Conservation (phyloP, 2,329 filamentous ascomycete species). For the Chlorencoelia australis region DNA sequence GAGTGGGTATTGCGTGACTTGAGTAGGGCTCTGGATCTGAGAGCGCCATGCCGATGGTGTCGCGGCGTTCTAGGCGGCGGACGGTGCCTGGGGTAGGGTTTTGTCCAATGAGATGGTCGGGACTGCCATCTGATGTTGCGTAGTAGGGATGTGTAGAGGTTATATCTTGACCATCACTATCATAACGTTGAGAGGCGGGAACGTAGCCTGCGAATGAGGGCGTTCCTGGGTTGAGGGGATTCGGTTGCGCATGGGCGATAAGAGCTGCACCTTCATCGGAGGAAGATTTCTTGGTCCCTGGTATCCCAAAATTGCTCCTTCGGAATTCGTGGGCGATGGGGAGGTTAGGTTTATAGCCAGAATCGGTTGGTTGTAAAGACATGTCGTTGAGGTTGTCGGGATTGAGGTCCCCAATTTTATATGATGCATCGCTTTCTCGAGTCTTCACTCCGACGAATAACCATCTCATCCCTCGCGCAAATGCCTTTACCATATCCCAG, state of each 20-base stretch:
- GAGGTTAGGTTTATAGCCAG: constrained; percentile 17
- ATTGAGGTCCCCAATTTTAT: constrained; percentile 26
- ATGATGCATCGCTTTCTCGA: constrained; percentile 44
- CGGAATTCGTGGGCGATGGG: constrained; percentile 26
- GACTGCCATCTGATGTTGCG: constrained; percentile 5
- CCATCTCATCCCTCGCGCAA: constrained; percentile 65
- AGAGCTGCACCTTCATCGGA: constrained; percentile 23
- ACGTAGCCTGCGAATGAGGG: constrained; percentile 13
- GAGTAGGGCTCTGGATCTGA: constrained; percentile 16
- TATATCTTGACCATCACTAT: constrained; percentile 21
- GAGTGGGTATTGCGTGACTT: constrained; percentile 10
- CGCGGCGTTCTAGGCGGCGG: constrained; percentile 3
- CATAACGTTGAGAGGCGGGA: constrained; percentile 24
- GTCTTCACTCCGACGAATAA: constrained; percentile 62
- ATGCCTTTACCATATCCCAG: constrained; percentile 75
- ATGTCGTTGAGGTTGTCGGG: constrained; percentile 16
- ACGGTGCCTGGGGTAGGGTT: constrained; percentile 12
- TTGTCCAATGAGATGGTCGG: constrained; percentile 10
- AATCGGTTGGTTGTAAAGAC: constrained; percentile 11
- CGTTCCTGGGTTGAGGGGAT: constrained; percentile 15
- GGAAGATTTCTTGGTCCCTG: constrained; percentile 3
- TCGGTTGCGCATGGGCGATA: constrained; percentile 24
- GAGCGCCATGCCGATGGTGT: constrained; percentile 18
- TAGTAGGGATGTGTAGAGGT: constrained; percentile 9
- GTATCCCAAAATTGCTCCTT: constrained; percentile 20